Base-by-base conservation (phyloP, 176 grass and related monocot species). In the Oryza meridionalis region DNA sequence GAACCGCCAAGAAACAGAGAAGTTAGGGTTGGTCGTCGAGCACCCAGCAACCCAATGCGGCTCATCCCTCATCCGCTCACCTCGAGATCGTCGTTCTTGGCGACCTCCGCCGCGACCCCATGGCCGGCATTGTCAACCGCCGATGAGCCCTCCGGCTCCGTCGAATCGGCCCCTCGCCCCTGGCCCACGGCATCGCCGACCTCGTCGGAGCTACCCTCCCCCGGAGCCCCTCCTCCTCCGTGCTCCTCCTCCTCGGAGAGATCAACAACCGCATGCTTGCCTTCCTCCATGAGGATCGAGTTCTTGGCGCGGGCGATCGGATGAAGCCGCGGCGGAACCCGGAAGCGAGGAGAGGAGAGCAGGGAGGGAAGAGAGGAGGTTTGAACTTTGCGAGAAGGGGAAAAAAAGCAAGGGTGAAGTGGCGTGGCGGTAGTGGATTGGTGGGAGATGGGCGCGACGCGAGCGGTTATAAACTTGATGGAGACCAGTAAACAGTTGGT, bases 1-100 rank as follows among this genome's bases (percentile, higher is more conserved):
- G 65, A 85, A 79, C 82, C 17, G 14, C 76, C 42, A 85, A 77
- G 51, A 81, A 71, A n/a, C 24, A 47, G 65, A 6, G 72, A 32
- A 33, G 53, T 77, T 69, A 31, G 3, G 7, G 1, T 29, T 24
- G 9, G 29, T 27, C 12, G 29, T 27, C 12, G 8, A 45, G 7
- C 14, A 19, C 22, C 6, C 32, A 12, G 8, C 13, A 17, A 17
- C 17, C 21, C 43, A 53, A 74, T 21, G 3, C 9, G 8, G 16
- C 32, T 9, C 49, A 40, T 11, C 14, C 6, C 53, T 21, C 53
- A 8, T 5, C 53, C 53, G 0, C 22, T 37, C 2, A 77, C 66
- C 67, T 73, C 46, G 70, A 2, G 5, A 27, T 68, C 37, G 7
- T 67, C 13, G 10, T 69, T 67, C 9, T 37, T 14, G 9, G 8